Conservation (phyloP, 2,329 filamentous ascomycete genomes). For the Beauveria brongniartii region DNA sequence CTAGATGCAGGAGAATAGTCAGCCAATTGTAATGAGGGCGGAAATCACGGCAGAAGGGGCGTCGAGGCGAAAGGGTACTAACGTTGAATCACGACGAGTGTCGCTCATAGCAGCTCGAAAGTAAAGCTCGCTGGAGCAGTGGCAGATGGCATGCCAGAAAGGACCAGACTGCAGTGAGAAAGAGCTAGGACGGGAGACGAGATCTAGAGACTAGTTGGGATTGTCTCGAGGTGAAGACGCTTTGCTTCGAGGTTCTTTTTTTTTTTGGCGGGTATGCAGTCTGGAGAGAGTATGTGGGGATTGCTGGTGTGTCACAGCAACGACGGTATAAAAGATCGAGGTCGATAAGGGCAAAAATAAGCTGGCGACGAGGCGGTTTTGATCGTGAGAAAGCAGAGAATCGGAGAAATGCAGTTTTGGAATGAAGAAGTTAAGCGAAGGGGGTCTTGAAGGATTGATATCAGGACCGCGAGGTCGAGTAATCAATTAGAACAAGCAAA, state of each 20-base stretch:
- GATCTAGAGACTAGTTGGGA: not conserved
- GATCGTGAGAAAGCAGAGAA: not conserved
- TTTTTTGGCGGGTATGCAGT: constrained; percentile 9
- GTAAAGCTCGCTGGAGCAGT: constrained; percentile 8
- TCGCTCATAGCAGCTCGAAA: constrained; percentile 52
- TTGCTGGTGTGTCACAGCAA: constrained; percentile 11
- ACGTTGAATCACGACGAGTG: constrained; percentile 48
- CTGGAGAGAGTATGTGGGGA: constrained; percentile 8
- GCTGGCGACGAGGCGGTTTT: not conserved
- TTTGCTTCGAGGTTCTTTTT: constrained; percentile 4
- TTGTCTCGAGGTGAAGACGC: constrained; percentile 4
- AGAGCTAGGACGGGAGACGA: not conserved
- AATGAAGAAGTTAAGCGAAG: not conserved
- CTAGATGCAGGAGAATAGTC: constrained; percentile 22
- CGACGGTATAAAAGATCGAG: not conserved
- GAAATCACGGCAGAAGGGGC: not conserved
- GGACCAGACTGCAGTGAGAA: not conserved
- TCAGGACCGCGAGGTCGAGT: constrained; percentile 6
- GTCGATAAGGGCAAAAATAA: not conserved
- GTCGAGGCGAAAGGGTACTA: constrained; percentile 9
- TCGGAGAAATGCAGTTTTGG: not conserved
- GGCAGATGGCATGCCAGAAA: constrained; percentile 8
- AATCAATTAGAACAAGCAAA: not conserved
- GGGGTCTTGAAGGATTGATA: not conserved
- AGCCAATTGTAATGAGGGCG: constrained; percentile 18